phyloP scores from a whole-genome alignment of 2,329 filamentous ascomycete species.

The Thermoascus crustaceus region DNA sequence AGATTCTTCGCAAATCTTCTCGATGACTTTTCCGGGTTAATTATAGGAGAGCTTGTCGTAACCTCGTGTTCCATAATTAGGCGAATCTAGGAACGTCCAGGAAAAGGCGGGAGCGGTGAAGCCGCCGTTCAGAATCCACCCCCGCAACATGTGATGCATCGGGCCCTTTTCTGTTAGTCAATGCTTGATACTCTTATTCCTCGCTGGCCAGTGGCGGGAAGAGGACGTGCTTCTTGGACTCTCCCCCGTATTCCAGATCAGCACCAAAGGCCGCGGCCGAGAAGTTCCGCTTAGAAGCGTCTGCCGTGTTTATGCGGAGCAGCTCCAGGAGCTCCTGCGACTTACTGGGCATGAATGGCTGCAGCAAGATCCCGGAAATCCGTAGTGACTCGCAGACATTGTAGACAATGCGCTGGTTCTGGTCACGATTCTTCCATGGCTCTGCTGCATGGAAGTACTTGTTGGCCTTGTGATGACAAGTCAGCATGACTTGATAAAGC shows the following conservation, averaged over 20 bases:
- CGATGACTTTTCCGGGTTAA: too few species aligned
- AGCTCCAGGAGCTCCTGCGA: slow-evolving; percentile 64
- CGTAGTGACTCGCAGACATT: slow-evolving; percentile 67
- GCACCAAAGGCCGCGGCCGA: slow-evolving; percentile 52
- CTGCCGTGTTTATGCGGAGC: slow-evolving; percentile 56
- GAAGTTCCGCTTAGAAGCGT: slow-evolving; percentile 51
- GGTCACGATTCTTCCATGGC: slow-evolving; percentile 56
- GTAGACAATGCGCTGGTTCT: slow-evolving; percentile 57
- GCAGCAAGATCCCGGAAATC: slow-evolving; percentile 72
- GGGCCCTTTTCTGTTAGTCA: not conserved
- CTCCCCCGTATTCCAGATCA: slow-evolving; percentile 63
- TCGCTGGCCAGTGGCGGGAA: slow-evolving; percentile 43
- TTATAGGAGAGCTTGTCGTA: too few species aligned
- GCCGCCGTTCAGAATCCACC: too few species aligned
- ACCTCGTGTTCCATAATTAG: too few species aligned
- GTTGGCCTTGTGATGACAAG: slow-evolving; percentile 53
- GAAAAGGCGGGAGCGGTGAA: too few species aligned
- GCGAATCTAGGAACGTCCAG: too few species aligned
- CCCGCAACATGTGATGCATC: too few species aligned
- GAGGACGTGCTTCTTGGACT: slow-evolving; percentile 39
- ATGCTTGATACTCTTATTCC: slow-evolving; percentile 18
- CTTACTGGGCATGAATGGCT: slow-evolving; percentile 84
- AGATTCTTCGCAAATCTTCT: too few species aligned
- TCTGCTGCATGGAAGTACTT: slow-evolving; percentile 54
- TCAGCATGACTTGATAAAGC: not conserved